Evolutionary conservation across 352 stramenopile genomes (phyloP), one percentile per base, ranked within the genome.

Genomic region (Globisporangium ultimum): DNA sequence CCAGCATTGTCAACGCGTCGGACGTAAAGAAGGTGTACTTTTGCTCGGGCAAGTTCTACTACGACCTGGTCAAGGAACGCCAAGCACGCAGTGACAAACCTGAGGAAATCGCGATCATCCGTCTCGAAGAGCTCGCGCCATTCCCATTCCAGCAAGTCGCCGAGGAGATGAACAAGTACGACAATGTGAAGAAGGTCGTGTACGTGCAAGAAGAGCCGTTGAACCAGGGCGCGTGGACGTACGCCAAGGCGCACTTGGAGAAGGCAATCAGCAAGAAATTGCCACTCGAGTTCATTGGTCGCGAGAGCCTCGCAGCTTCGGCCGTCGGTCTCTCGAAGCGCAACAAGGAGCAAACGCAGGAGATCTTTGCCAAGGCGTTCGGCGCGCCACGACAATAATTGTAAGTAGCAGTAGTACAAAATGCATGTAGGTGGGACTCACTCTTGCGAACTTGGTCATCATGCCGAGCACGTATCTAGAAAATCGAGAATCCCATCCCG

Each of bases 21-120:
- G 69, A 82, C 47, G 78, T 95, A 38, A 84, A 84, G 61, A 80
- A 75, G 38, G 68, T 95, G 3, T 72, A 89, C 53, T 88, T 93
- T 49, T 91, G 83, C 64, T 91, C 84, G 13, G 85, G 84, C 28
- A 95, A 95, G 32, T 86, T 95, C 55, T 95, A 91, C 68, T 95
- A 95, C 59, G 85, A 95, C 22, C 72, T 95, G 14, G 75, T 86
- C 28, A 83, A 81, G 56, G 80, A 89, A 50, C 79, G 84, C 15
- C 69, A 71, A 50, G 67, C 63, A 10, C 80, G 76, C 17, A 66
- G 68, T n/a, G 73, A 67, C 20, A 64, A 74, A 40, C 67, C 74
- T 0, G 63, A 81, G 5, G 73, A 77, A 40, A 78, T 88, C 43
- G 84, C 83, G 18, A 83, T 95, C 41, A 58, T 93, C 28, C 84